These are phyloP conservation scores for Setomelanomma holmii DNA, from an alignment of 2,329 filamentous ascomycete species.

Conservation along the genomic window DNA sequence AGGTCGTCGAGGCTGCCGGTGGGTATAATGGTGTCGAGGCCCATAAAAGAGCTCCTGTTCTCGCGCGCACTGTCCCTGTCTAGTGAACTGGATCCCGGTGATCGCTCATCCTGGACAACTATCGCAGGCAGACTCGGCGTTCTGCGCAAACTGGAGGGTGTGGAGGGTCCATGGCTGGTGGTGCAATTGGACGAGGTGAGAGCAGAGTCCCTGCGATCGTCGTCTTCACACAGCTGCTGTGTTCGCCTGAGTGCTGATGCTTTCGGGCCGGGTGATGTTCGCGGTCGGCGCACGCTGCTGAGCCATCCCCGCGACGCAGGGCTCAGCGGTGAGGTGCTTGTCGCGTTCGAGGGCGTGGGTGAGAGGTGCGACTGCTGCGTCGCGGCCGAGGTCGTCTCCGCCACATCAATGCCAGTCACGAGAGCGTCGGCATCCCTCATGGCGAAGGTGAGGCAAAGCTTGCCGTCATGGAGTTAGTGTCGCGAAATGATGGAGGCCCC, in stretches of 20 bases:
- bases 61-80: constrained; percentile 12
- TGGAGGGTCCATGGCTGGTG: constrained; percentile 37
- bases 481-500: constrained; percentile 31
- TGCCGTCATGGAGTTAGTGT: constrained; percentile 36
- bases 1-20: constrained; percentile 62
- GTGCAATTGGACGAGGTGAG: constrained; percentile 47
- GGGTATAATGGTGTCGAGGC: constrained; percentile 64
- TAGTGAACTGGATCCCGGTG: constrained; percentile 12
- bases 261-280: constrained; percentile 46
- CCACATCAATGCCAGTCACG: constrained; percentile 27
- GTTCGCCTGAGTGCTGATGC: constrained; percentile 40
- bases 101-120: constrained; percentile 51
- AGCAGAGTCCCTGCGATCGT: constrained; percentile 50
- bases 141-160: constrained; percentile 41
- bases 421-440: constrained; percentile 42
- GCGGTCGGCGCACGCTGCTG: constrained; percentile 45
- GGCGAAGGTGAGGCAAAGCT: constrained; percentile 33
- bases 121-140: constrained; percentile 55
- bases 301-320: constrained; percentile 46
- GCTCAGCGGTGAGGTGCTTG: constrained; percentile 21
- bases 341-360: constrained; percentile 19
- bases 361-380: constrained; percentile 9
- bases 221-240: constrained; percentile 38
- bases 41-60: constrained; percentile 49
- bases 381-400: constrained; percentile 7